A percentile compares a stretch with the other conserved stretches of the same genome.
These are phyloP conservation scores for Pythium biforme DNA, from an alignment of 352 stramenopile genomes.

Conservation along the genomic window DNA sequence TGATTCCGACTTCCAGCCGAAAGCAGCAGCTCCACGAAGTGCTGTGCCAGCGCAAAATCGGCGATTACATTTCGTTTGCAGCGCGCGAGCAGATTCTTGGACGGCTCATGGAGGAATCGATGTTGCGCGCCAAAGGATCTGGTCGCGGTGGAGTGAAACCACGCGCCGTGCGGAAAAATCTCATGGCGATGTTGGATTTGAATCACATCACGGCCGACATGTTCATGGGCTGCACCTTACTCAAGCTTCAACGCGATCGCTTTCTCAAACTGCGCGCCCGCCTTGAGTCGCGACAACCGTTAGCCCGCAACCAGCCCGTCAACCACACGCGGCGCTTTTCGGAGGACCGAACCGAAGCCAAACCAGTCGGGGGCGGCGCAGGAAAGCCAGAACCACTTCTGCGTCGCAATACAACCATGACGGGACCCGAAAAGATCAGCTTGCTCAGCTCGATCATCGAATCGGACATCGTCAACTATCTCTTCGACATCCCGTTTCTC, in stretches of 20 bases:
- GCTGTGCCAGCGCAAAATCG: conserved; percentile 52
- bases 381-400: conserved; percentile 1
- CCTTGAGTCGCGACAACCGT: conserved; percentile 23
- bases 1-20: conserved; percentile 37
- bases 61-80: conserved; percentile 60
- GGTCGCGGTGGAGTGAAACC: conserved; percentile 2
- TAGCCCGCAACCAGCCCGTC: conserved; percentile 6
- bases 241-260: conserved; percentile 54
- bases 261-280: conserved; percentile 43
- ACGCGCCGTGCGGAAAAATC: conserved; percentile 39
- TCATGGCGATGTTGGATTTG: conserved; percentile 56
- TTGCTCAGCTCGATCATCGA: conserved; percentile 64
- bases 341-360: conserved; percentile 24
- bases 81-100: conserved; percentile 46
- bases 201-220: conserved; percentile 56
- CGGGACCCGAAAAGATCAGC: conserved; percentile 57
- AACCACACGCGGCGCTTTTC: conserved; percentile 64
- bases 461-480: conserved; percentile 64
- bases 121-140: conserved; percentile 15
- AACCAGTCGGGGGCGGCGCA: neutral
- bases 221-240: conserved; percentile 50
- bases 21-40: conserved; percentile 57
- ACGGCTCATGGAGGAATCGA: conserved; percentile 39
- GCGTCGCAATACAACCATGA: conserved; percentile 28
- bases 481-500: conserved; percentile 67